phyloP scores from a whole-genome alignment of 2,329 filamentous ascomycete genomes.

The Exophiala oligosperma region DNA sequence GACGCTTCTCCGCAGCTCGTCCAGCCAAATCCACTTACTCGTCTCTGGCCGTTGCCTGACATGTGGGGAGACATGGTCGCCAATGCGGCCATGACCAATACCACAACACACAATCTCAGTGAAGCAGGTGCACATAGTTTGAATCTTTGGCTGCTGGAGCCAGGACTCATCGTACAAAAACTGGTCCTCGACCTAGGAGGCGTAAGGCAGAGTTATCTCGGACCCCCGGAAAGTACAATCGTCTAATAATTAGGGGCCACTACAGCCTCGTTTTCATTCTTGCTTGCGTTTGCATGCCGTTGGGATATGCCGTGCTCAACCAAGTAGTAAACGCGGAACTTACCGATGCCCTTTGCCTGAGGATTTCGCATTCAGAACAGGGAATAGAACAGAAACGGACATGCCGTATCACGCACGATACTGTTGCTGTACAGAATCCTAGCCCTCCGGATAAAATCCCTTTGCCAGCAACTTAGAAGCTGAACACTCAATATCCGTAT shows the following conservation, averaged over 20 bases:
- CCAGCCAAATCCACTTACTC: conserved; percentile 33
- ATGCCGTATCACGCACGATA: no score
- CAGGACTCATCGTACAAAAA: conserved; percentile 58
- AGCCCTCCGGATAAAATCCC: no score
- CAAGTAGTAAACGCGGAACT: no score
- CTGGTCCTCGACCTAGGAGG: conserved; percentile 58
- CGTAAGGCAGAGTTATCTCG: conserved; percentile 55
- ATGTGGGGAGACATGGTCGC: conserved; percentile 22
- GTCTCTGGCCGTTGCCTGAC: conserved; percentile 17
- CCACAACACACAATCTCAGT: conserved; percentile 44
- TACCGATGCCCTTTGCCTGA: no score
- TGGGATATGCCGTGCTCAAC: no score
- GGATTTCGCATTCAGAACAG: no score
- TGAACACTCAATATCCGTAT: no score
- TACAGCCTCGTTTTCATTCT: no score
- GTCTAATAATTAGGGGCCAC: not conserved
- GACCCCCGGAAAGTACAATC: conserved; percentile 53
- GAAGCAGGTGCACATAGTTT: conserved; percentile 51
- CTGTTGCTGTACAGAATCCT: no score
- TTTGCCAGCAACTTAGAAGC: no score
- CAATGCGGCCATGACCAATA: conserved; percentile 31
- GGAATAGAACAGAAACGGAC: no score
- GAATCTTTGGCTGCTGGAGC: conserved; percentile 53
- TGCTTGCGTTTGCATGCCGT: no score
- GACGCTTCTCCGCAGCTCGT: conserved; percentile 39